These are phyloP conservation scores for Hypoxylon lienhwacheense DNA, from an alignment of 495 filamentous ascomycete genomes.

Conservation along the genomic window DNA sequence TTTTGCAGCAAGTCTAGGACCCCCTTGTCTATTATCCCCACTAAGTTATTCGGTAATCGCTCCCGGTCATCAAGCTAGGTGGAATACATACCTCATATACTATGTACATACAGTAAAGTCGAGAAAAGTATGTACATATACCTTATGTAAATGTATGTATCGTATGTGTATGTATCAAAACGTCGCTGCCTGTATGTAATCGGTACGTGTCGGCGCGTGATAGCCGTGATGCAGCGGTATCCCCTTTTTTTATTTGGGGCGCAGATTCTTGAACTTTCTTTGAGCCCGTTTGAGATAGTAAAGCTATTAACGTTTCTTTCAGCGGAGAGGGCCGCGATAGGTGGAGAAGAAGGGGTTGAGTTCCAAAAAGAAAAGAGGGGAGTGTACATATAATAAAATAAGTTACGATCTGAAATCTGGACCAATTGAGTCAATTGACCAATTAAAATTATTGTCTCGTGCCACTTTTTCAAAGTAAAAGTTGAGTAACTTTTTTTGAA, in stretches of 20 bases:
- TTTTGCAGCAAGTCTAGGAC: background rate
- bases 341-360: background rate
- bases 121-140: no score
- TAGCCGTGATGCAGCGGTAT: no score
- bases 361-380: no score
- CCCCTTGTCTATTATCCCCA: constrained; percentile 17
- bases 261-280: constrained; percentile 29
- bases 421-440: constrained; percentile 26
- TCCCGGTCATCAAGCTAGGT: constrained; percentile 25
- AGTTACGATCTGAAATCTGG: no score
- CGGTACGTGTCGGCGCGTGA: no score
- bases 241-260: constrained; percentile 6
- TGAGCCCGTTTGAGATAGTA: constrained; percentile 6
- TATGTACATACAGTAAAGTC: no score
- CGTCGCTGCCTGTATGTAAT: no score
- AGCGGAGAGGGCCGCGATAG: constrained; percentile 19
- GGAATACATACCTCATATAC: no score
- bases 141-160: no score
- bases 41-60: constrained; percentile 27
- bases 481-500: no score
- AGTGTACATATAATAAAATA: no score
- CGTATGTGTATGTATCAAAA: no score
- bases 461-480: background rate
- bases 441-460: constrained; percentile 27
- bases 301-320: constrained; percentile 11